phyloP scores from a whole-genome alignment of 2,329 filamentous ascomycete species.

The Ascocoryne sarcoides region DNA sequence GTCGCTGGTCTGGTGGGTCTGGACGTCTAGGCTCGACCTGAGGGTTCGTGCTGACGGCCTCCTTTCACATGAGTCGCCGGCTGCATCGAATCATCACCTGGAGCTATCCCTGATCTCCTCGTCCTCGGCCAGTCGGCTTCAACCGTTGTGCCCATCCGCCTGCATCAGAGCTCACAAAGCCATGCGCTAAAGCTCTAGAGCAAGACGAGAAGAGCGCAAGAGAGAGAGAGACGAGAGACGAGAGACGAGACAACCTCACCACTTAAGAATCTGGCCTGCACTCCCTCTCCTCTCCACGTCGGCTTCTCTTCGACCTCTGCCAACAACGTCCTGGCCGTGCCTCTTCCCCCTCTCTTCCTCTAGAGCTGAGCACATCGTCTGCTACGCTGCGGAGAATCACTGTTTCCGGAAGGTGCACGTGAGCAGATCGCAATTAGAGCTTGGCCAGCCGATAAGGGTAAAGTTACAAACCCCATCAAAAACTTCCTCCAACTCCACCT shows the following conservation, averaged over 20 bases:
- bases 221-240: no score
- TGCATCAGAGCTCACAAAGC: not conserved
- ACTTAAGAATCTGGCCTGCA: no score
- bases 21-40: no score
- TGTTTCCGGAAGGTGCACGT: not conserved
- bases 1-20: no score
- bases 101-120: no score
- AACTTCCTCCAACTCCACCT: not conserved
- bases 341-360: not conserved
- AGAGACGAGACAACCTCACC: not conserved
- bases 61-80: no score
- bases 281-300: no score
- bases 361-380: not conserved
- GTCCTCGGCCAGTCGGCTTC: no score
- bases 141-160: not conserved
- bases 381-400: not conserved
- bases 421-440: not conserved
- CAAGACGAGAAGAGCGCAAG: not conserved
- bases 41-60: no score
- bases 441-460: constrained; percentile 1
- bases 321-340: not conserved
- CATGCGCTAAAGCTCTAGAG: not conserved
- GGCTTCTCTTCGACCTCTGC: no score
- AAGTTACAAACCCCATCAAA: not conserved
- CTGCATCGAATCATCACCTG: no score